Base-by-base conservation (phyloP, 2,329 filamentous ascomycete genomes). In the Leptographium procerum region DNA sequence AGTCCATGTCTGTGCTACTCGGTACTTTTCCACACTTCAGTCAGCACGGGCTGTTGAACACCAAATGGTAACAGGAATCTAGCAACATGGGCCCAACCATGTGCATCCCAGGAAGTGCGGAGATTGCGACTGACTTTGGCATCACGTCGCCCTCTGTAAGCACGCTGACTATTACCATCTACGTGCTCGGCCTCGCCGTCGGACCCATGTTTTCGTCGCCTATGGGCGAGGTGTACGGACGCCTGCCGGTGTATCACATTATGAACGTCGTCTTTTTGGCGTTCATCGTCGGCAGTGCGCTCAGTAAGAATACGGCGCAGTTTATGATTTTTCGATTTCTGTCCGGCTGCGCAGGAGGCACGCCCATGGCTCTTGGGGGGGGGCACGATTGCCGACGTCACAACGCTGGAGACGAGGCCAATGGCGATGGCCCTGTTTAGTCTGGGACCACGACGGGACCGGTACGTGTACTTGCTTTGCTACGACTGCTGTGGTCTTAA, bases 351-450 rank as follows among this genome's bases (percentile, higher is more conserved):
- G 83, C 83, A 48, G 85, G 85, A 29, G 78, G 78, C 6, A 77
- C 77, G 31, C 79, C 83, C 0, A 67, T 88, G 11, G 85, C 84
- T 0, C 83, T 84, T 62, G 85, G 84, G 5, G 82, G 82, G 29
- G n/a, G 84, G 84, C 19, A 81, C 81, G 1, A 82, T 88, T 40
- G 80, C 82, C 24, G 86, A 89, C 66, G 74, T 88, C 69, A 77
- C 87, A 24, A 66, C 69, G 0, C 75, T 77, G 50, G 78, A 83
- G 64, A 75, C 80, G 63, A 75, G 83, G 34, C 82, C 79, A 11
- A 70, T 73, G 3, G 79, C 80, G 52, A 84, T 86, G 80, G 73
- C 76, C 1, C 69, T 67, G 7, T 78, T 73, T 59, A 68, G 69
- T 33, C 67, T 77, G 33, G 75, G 74, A 0, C 51, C 51, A 7